A percentile compares a stretch with the other conserved stretches of the same genome.
Evolutionary conservation across 768 basidiomycete species (phyloP).

Genomic region (Gymnopilus dilepis): DNA sequence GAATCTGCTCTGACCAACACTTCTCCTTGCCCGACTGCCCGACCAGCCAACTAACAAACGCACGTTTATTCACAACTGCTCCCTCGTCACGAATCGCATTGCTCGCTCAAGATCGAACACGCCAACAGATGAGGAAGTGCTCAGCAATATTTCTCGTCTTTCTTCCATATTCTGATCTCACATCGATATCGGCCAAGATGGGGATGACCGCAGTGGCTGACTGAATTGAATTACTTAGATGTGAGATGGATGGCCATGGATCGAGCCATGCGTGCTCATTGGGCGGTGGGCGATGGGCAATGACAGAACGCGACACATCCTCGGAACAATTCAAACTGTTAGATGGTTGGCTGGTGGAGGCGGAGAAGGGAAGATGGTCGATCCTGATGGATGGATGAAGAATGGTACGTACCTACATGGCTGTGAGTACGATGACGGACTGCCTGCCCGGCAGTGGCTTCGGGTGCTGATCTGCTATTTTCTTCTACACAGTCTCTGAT

Average conservation of each 20-base stretch:
- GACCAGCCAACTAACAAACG: background rate
- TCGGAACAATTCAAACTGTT: background rate
- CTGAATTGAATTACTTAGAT: background rate
- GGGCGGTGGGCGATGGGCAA: background rate
- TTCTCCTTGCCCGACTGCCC: background rate
- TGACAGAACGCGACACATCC: background rate
- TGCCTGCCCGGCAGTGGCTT: background rate
- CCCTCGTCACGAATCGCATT: background rate
- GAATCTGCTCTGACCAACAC: background rate
- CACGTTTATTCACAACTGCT: background rate
- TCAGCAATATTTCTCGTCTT: background rate
- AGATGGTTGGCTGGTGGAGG: background rate
- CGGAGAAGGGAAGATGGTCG: conserved; percentile 1
- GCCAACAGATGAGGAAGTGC: background rate
- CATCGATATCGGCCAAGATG: conserved; percentile 4
- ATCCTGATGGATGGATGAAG: conserved; percentile 2
- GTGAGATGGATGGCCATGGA: background rate
- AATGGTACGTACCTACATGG: background rate
- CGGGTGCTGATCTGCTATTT: background rate
- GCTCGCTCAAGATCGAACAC: background rate
- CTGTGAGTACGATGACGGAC: background rate
- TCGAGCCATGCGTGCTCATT: too few species aligned
- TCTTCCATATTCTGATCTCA: background rate
- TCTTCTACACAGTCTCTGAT: background rate
- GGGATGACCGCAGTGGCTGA: too few species aligned